These are phyloP conservation scores for Exsudoporus floridanus DNA, from an alignment of 1,284 basidiomycete species.

Conservation along the genomic window DNA sequence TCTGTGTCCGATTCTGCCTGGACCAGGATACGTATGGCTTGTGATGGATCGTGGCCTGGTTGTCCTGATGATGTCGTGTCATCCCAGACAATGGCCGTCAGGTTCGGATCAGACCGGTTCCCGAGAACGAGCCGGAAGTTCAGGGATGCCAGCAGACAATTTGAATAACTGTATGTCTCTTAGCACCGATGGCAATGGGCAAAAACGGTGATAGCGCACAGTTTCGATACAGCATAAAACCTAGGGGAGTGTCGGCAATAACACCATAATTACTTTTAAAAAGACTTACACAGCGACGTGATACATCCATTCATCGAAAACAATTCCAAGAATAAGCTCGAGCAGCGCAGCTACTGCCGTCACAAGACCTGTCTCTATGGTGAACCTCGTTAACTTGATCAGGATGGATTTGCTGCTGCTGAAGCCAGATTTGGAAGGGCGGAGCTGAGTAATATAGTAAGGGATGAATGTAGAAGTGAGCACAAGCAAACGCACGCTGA, in stretches of 20 bases:
- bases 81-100: conserved; percentile 11
- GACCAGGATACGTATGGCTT: neutral
- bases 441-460: conserved; percentile 12
- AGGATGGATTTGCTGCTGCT: conserved; percentile 1
- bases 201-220: conserved; percentile 11
- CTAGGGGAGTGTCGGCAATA: neutral
- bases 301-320: neutral
- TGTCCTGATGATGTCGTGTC: neutral
- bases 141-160: conserved; percentile 22
- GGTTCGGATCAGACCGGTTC: neutral
- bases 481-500: neutral
- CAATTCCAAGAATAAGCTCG: conserved; percentile 17
- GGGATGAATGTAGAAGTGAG: neutral
- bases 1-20: neutral
- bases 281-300: conserved; percentile 24
- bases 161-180: neutral
- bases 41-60: neutral
- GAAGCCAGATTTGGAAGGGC: conserved; percentile 4
- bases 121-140: conserved; percentile 24
- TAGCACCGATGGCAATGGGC: neutral
- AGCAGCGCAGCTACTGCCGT: conserved; percentile 20
- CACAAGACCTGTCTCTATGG: conserved; percentile 29
- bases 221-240: conserved; percentile 27
- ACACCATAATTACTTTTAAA: too few species aligned
- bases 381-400: conserved; percentile 21